Base-by-base conservation (phyloP, 164 flowering plant species). In the Aristolochia californica region DNA sequence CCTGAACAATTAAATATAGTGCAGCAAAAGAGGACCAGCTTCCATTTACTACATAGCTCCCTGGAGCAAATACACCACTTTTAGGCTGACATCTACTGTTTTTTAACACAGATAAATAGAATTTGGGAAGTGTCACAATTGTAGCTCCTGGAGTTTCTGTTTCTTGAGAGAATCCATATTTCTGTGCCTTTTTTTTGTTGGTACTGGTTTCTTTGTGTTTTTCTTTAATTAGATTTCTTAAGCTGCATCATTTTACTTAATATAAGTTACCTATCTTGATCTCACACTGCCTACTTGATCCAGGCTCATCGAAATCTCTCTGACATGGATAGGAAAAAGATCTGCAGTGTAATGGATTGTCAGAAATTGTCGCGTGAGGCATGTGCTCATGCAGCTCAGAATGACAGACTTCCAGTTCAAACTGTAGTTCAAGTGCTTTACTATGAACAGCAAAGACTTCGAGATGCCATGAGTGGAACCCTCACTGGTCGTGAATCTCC, bases 341-440 rank as follows among this genome's bases (percentile, higher is more conserved):
- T 87, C 0, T 93, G 96, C 85, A 87, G 93, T 67, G 51, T 89
- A 58, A 93, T 93, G 91, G 88, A 93, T 71, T 93, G 94, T 60
- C 96, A 93, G 66, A 93, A 82, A 72, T 82, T 93, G 13, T 84
- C 99, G 0, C 40, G 85, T 22, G 99, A 87, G 60, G 97, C 99
- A 16, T 89, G 96, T 62, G 97, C 97, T 43, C 99, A 89, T 71
- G 97, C 97, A 4, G 95, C 95, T 55, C 95, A 93, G 55, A 93
- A 89, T 55, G 96, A 89, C 50, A 72, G 99, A 28, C 94, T 93
- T 24, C 99, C 97, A 3, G 90, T 85, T 8, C 95, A 93, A 63
- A 85, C 87, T 0, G 99, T 83, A 23, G 91, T 93, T 54, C 99
- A 93, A 71, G 97, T 89, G 23, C 97, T 93, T 17, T 89, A 87